Percentiles rank a stretch among this genome's conserved stretches.
Conservation (phyloP, 2,329 filamentous ascomycete genomes). For the Diaporthe humulicola region DNA sequence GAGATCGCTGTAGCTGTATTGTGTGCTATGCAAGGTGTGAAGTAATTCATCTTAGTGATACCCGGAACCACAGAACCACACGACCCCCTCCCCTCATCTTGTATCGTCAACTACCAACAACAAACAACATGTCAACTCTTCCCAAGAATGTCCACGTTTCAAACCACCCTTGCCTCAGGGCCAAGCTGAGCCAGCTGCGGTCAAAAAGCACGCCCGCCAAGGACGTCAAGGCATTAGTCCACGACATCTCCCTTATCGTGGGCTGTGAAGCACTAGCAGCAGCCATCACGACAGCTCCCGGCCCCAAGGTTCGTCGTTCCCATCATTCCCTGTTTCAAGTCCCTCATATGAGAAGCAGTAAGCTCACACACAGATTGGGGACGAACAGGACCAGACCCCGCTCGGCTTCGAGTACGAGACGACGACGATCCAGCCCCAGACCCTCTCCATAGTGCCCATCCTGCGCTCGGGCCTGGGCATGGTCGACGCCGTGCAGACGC, state of each 20-base stretch:
- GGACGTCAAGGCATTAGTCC: slow-evolving; percentile 84
- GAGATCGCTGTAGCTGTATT: neutral
- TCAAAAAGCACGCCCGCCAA: slow-evolving; percentile 77
- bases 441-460: slow-evolving; percentile 89
- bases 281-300: slow-evolving; percentile 68
- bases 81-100: neutral
- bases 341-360: neutral
- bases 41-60: neutral
- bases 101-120: neutral
- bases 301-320: slow-evolving; percentile 70
- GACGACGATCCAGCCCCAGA: slow-evolving; percentile 71
- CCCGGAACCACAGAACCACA: neutral
- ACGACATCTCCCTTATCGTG: slow-evolving; percentile 88
- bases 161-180: slow-evolving; percentile 84
- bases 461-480: slow-evolving; percentile 93
- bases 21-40: neutral
- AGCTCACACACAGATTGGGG: slow-evolving; percentile 1
- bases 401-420: slow-evolving; percentile 82
- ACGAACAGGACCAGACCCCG: slow-evolving; percentile 77
- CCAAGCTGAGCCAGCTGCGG: slow-evolving; percentile 91
- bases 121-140: slow-evolving; percentile 51
- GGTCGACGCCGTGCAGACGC: slow-evolving; percentile 86
- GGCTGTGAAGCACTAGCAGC: slow-evolving; percentile 83
- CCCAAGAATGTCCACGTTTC: slow-evolving; percentile 82
- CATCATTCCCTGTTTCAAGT: slow-evolving; percentile 5